Percentiles rank a stretch among this genome's conserved stretches.
phyloP scores from a whole-genome alignment of 805 yeast genomes.

The Saturnispora silvae region DNA sequence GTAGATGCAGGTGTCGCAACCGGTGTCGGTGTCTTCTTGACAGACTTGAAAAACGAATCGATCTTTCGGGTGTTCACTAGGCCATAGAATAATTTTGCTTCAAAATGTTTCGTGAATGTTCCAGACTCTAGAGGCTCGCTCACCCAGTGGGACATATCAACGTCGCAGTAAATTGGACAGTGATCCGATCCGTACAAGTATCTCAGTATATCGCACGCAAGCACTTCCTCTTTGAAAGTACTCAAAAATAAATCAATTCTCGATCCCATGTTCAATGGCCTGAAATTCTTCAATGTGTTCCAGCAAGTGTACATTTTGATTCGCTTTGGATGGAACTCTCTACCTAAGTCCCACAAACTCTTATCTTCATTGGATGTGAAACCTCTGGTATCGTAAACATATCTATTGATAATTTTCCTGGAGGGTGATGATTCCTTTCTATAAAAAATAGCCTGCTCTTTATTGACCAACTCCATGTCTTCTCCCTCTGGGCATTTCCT shows the following conservation, averaged over 20 bases:
- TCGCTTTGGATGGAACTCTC: conserved; percentile 46
- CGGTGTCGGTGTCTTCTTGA: conserved; percentile 1
- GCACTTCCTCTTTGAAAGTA: conserved; percentile 35
- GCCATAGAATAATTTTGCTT: conserved; percentile 41
- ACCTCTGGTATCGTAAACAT: conserved; percentile 23
- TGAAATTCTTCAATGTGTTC: conserved; percentile 67
- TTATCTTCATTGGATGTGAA: conserved; percentile 26
- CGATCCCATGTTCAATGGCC: conserved; percentile 82
- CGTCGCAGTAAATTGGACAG: conserved; percentile 78
- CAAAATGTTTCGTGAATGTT: conserved; percentile 31
- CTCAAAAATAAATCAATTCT: conserved; percentile 70
- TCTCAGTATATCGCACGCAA: conserved; percentile 43
- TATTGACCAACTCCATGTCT: conserved; percentile 29
- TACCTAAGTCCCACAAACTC: conserved; percentile 46
- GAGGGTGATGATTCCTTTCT: conserved; percentile 29
- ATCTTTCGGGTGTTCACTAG: conserved; percentile 23
- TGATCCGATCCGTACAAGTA: conserved; percentile 82
- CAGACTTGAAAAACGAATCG: conserved; percentile 21
- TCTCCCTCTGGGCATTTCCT: conserved; percentile 12
- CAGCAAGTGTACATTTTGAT: conserved; percentile 79
- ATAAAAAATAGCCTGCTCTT: conserved; percentile 24
- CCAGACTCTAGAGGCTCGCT: background rate
- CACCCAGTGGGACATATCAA: conserved; percentile 23
- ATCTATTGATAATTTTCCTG: conserved; percentile 36
- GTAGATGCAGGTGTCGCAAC: background rate